Base-by-base conservation (phyloP, 805 yeast genomes). In the Barnettozyma sp. region DNA sequence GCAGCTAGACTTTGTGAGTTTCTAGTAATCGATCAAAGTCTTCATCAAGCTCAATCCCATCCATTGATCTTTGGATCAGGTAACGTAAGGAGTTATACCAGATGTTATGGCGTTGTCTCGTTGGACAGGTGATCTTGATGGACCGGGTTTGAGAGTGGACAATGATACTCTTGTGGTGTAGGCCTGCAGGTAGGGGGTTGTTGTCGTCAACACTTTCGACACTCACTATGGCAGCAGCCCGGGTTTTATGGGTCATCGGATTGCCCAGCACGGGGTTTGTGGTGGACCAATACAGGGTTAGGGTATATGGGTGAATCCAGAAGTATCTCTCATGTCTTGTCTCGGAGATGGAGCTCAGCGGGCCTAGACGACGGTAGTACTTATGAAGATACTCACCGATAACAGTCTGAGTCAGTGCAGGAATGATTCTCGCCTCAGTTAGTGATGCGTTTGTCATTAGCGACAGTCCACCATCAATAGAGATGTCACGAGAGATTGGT, bases 301-400 rank as follows among this genome's bases (percentile, higher is more conserved):
- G 62, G 7, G 92, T 81, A 58, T 88, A 88, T 4, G 98, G 97
- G 59, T 90, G 95, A 30, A 92, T 75, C 97, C 97, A 92, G 70
- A 90, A 90, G 62, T 76, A 90, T 45, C 97, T 71, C 53, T 82
- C 92, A 54, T 90, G 98, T 41, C 96, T 73, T 27, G 73, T 72
- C 34, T 86, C 92, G 0, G 90, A 73, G 15, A 85, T 69, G 7
- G 68, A 59, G 25, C 85, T 79, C 33, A 84, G 65, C 12, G 87
- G 81, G 2, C 88, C 88, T 35, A 82, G 60, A 42, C 77, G 76
- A 40, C 92, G 76, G 56, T 80, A 84, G 55, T 88, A 88, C 59
- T 90, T 90, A 71, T 70, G 79, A 39, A 88, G 64, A 45, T 77
- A 84, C 55, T 90, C 97, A 35, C 98, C 98, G 57, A 88, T 82